phyloP scores from a whole-genome alignment of 2,329 filamentous ascomycete genomes.

The Sarocladium kiliense region DNA sequence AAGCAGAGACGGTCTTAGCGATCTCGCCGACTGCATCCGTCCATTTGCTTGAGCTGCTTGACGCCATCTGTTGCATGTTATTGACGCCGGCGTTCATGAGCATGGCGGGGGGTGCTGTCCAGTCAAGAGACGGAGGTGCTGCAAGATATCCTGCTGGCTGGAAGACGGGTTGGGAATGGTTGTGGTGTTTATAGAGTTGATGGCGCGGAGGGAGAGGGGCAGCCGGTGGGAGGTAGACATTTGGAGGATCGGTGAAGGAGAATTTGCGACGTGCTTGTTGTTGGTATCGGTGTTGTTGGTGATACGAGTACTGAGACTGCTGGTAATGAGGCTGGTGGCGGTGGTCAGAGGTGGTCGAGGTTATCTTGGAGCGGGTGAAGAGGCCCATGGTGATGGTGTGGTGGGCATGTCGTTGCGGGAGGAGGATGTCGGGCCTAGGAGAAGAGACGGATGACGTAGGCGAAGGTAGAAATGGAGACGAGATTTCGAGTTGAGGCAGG shows the following conservation, averaged over 20 bases:
- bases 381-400: slow-evolving; percentile 2
- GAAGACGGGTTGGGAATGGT: slow-evolving; percentile 1
- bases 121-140: not conserved
- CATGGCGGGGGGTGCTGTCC: not conserved
- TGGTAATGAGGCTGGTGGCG: not conserved
- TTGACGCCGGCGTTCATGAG: slow-evolving; percentile 20
- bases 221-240: slow-evolving; percentile 2
- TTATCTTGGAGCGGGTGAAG: slow-evolving; percentile 6
- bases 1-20: slow-evolving; percentile 39
- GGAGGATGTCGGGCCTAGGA: not conserved
- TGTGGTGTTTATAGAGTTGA: not conserved
- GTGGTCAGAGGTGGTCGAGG: not conserved
- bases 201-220: not conserved
- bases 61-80: slow-evolving; percentile 30
- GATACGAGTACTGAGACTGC: not conserved
- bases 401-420: not conserved
- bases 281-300: not conserved
- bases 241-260: slow-evolving; percentile 8
- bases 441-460: not conserved
- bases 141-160: not conserved
- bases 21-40: slow-evolving; percentile 1
- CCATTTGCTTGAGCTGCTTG: slow-evolving; percentile 13
- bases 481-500: not conserved
- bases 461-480: not conserved
- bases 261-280: not conserved